Evolutionary conservation across 208 protist genomes (phyloP).

Genomic region (Trypanosomatidae sp.): DNA sequence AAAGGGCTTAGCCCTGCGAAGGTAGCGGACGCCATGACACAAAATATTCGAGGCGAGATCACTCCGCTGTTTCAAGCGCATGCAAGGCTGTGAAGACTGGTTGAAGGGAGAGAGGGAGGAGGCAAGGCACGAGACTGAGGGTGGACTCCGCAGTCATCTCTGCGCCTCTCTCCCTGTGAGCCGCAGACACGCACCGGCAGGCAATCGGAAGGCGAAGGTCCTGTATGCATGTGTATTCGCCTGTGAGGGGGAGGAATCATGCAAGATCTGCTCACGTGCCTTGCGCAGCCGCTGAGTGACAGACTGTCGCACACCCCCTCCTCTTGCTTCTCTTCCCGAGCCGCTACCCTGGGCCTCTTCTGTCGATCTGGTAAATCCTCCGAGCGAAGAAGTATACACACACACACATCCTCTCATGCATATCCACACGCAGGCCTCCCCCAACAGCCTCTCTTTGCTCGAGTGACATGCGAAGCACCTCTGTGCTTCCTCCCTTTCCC

Average conservation of each 20-base stretch:
- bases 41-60: conserved; percentile 71
- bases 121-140: neutral
- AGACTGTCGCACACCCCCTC: neutral
- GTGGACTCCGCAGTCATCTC: neutral
- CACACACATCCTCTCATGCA: neutral
- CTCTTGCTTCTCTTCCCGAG: neutral
- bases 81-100: neutral
- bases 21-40: conserved; percentile 41
- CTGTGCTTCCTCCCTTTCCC: neutral
- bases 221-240: neutral
- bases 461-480: neutral
- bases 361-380: neutral
- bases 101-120: neutral
- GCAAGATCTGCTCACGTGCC: neutral
- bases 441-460: neutral
- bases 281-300: neutral
- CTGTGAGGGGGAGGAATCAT: neutral
- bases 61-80: conserved; percentile 21
- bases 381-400: neutral
- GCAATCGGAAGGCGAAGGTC: neutral
- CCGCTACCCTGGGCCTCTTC: neutral
- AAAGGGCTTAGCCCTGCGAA: conserved; percentile 36
- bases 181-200: neutral
- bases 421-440: neutral
- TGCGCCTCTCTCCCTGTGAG: neutral